Conservation (phyloP, 164 flowering plant species). For the Sextonia rubra region DNA sequence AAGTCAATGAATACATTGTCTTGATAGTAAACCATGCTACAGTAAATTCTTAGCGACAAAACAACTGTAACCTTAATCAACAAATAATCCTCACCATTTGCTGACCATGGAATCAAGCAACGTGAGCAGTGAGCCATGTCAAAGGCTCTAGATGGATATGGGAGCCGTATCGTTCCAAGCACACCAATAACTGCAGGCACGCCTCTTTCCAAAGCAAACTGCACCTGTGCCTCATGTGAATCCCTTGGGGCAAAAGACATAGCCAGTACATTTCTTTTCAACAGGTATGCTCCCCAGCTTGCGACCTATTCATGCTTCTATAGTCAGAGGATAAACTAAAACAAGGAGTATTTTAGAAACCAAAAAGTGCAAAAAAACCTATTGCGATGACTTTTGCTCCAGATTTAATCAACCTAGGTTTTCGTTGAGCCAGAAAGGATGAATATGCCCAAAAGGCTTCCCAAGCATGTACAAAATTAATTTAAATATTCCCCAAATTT, state of each 20-base stretch:
- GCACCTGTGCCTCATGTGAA: conserved; percentile 90
- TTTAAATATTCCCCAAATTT: background rate
- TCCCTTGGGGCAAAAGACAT: conserved; percentile 98
- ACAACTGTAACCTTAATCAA: too few relatives aligned
- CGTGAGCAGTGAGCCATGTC: conserved; percentile 98
- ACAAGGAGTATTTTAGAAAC: background rate
- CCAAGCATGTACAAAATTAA: too few relatives aligned
- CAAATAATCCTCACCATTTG: conserved; percentile 53
- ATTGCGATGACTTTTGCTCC: too few relatives aligned
- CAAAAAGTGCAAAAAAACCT: too few relatives aligned
- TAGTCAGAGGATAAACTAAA: background rate
- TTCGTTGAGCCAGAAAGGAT: too few relatives aligned
- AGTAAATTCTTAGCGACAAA: background rate
- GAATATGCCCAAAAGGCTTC: too few relatives aligned
- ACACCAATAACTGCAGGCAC: conserved; percentile 96
- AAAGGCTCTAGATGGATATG: conserved; percentile 84
- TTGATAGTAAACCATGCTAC: background rate
- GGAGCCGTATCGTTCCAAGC: conserved; percentile 72
- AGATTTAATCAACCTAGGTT: too few relatives aligned
- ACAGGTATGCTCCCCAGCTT: conserved; percentile 91
- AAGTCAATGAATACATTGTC: background rate
- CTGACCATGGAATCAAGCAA: conserved; percentile 86
- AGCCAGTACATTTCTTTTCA: conserved; percentile 77
- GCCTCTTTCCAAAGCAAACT: conserved; percentile 92
- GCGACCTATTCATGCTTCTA: conserved; percentile 54